These are phyloP conservation scores for Annona squamosa DNA, from an alignment of 164 flowering plant genomes.

Conservation along the genomic window DNA sequence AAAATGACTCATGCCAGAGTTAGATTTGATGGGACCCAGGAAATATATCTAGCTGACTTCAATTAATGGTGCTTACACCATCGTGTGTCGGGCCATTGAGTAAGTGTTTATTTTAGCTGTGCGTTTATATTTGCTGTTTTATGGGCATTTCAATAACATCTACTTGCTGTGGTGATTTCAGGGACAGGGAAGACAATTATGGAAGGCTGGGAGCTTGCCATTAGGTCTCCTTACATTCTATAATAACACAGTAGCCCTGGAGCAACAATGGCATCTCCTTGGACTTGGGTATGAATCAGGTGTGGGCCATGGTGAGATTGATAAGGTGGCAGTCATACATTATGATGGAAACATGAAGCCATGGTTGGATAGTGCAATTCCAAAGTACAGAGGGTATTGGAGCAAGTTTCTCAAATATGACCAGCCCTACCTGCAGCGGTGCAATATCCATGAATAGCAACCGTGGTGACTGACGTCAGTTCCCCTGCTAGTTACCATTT, in stretches of 20 bases:
- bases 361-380: constrained; percentile 18
- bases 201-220: constrained; percentile 71
- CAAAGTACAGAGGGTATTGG: constrained; percentile 18
- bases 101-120: no score
- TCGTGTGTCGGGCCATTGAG: no score
- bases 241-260: constrained; percentile 51
- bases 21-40: no score
- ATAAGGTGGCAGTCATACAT: constrained; percentile 18
- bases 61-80: no score
- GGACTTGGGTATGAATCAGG: constrained; percentile 73
- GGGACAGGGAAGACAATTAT: constrained; percentile 55
- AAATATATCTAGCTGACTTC: no score
- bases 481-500: neutral
- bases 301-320: constrained; percentile 23
- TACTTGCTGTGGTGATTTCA: constrained; percentile 23
- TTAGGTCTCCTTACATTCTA: constrained; percentile 78
- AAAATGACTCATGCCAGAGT: no score
- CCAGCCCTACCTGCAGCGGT: constrained; percentile 17
- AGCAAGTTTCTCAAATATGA: constrained; percentile 15
- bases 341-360: constrained; percentile 24
- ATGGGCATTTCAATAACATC: neutral
- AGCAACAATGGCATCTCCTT: constrained; percentile 66
- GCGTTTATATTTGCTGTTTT: neutral
- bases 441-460: constrained; percentile 13
- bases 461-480: neutral